These are phyloP conservation scores for Paecilomyces sp. DNA, from an alignment of 2,329 filamentous ascomycete genomes.

Conservation along the genomic window DNA sequence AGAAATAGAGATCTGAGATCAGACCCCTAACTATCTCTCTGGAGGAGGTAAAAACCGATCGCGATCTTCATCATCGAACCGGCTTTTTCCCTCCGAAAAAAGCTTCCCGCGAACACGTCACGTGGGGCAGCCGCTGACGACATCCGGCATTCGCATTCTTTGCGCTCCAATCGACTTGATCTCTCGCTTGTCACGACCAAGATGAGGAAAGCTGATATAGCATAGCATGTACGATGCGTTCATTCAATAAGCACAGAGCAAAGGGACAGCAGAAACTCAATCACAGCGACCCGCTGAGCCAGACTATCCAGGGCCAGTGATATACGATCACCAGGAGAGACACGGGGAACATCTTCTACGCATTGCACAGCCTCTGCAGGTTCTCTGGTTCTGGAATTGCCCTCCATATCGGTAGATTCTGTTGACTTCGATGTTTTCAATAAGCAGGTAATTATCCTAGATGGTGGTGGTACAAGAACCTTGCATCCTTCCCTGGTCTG, in stretches of 20 bases:
- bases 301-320: background rate
- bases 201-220: no score
- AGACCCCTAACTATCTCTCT: background rate
- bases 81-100: background rate
- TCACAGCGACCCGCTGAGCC: no score
- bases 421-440: background rate
- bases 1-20: background rate
- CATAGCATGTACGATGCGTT: no score
- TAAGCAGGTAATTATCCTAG: background rate
- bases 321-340: background rate
- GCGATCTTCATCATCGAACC: background rate
- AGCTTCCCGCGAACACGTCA: background rate
- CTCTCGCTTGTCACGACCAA: background rate
- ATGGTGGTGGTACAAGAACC: background rate
- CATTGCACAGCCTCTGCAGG: background rate
- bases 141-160: background rate
- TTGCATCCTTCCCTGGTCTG: background rate
- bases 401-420: no score
- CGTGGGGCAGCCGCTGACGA: background rate
- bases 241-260: no score
- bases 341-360: background rate
- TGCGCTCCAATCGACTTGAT: no score
- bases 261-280: no score
- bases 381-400: background rate
- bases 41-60: no score